Evolutionary conservation across 2,329 filamentous ascomycete species (phyloP), one percentile per base, ranked within the genome.

Genomic region (Fusarium protoensiforme): DNA sequence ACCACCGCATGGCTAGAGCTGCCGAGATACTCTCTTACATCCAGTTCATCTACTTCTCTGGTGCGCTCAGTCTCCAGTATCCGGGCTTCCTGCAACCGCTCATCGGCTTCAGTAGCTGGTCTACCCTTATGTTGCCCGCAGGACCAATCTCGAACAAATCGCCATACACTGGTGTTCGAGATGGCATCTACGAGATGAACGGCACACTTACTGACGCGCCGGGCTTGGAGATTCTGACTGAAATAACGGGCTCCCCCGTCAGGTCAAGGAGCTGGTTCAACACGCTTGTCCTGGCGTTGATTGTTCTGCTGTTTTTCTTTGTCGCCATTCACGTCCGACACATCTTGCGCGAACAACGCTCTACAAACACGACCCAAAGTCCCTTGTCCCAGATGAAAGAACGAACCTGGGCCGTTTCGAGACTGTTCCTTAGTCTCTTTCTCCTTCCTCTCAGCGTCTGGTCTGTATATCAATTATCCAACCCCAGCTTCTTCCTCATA

Each of bases 401-500:
- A 41, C 67, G 8, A 7, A 68, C 33, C 8, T 75, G 89, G 74
- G 88, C 88, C 71, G 81, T 90, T 33, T 84, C 94, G 67, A 89
- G 93, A 46, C 86, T 94, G 67, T 87, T 93, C 18, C 92, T 93
- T 84, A 94, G 93, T 80, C 95, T 91, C 81, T 92, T 95, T 77
- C 85, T 94, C 59, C 82, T 95, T 7, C 93, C 93, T 0, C 87
- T 94, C 46, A 87, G 94, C 18, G 87, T 92, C 0, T 81, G 94
- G 56, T 93, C 92, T 9, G 88, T 93, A 72, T 95, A 93, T 78
- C 93, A 95, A 78, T 84, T 95, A 54, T 63, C 67, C 0, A 61
- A 75, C 6, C 75, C 69, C 2, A 29, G 51, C 0, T 31, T 64
- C 0, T 38, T 77, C 0, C 77, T 77, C 0, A 58, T 72, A 3